Evolutionary conservation across 75 land plant species (phyloP).

Genomic region (Picea sitchensis): DNA sequence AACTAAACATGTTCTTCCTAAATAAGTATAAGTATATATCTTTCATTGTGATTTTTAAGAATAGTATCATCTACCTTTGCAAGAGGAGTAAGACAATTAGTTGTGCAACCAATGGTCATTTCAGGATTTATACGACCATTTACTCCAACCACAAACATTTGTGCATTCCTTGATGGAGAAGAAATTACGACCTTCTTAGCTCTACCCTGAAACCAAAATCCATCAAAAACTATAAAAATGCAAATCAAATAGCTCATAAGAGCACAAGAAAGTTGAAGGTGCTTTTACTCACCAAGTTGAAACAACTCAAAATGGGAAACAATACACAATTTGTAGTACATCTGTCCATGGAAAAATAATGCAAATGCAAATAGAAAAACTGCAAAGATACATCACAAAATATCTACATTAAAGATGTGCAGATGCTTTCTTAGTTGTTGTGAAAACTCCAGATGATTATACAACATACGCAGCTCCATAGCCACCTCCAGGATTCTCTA

Average conservation of each 20-base stretch:
- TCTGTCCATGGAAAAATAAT: too few species aligned
- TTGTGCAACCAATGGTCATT: constrained; percentile 90
- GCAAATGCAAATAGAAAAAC: background rate
- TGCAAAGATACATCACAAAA: background rate
- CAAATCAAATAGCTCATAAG: background rate
- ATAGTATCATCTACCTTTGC: constrained; percentile 61
- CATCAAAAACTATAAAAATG: background rate
- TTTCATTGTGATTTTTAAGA: background rate
- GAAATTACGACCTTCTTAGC: constrained; percentile 98
- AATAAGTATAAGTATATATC: background rate
- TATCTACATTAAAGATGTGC: constrained; percentile 62
- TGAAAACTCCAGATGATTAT: constrained; percentile 94
- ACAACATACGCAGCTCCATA: constrained; percentile 84
- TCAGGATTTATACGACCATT: constrained; percentile 71
- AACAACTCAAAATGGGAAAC: too few species aligned
- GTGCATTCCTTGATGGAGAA: constrained; percentile 97
- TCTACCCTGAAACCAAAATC: constrained; percentile 57
- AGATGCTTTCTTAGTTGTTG: constrained; percentile 75
- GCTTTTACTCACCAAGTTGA: background rate
- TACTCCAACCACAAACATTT: constrained; percentile 96
- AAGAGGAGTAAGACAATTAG: constrained; percentile 96
- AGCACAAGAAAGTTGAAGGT: background rate
- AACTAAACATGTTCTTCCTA: background rate
- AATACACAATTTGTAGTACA: background rate
- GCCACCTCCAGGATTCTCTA: constrained; percentile 92